These are phyloP conservation scores for Alternaria triticina DNA, from an alignment of 2,329 filamentous ascomycete genomes.

Conservation along the genomic window DNA sequence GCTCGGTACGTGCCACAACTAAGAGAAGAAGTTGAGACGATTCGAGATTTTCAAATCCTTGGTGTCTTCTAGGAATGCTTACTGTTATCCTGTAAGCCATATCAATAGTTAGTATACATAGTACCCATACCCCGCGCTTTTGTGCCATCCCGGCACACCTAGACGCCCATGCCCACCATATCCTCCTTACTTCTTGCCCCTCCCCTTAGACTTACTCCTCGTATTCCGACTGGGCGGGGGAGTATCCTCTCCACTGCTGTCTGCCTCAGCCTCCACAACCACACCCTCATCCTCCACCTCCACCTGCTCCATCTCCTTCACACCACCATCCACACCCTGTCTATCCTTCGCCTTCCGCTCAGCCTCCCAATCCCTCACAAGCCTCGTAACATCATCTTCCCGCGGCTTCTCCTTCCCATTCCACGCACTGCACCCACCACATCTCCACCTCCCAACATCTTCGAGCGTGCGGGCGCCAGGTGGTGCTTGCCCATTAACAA, in stretches of 20 bases:
- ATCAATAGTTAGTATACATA: neutral
- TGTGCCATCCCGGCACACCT: neutral
- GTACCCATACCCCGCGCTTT: no score
- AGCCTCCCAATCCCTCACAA: slow-evolving; percentile 48
- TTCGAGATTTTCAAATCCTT: neutral
- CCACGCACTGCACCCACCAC: slow-evolving; percentile 78
- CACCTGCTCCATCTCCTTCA: neutral
- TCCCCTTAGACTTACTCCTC: slow-evolving; percentile 51
- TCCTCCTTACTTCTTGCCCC: slow-evolving; percentile 44
- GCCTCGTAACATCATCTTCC: slow-evolving; percentile 67
- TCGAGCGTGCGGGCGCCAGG: slow-evolving; percentile 79
- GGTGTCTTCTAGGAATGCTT: neutral
- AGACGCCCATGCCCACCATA: neutral
- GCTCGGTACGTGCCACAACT: neutral
- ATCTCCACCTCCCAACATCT: slow-evolving; percentile 87
- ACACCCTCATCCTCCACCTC: slow-evolving; percentile 35
- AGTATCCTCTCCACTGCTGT: slow-evolving; percentile 23
- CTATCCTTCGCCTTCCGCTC: slow-evolving; percentile 59
- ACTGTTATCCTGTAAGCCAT: neutral
- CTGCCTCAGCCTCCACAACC: slow-evolving; percentile 23
- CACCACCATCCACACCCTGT: slow-evolving; percentile 12
- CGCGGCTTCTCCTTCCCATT: slow-evolving; percentile 83
- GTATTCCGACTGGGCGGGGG: slow-evolving; percentile 47
- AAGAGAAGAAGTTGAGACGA: neutral
- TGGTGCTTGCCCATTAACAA: slow-evolving; percentile 95